These are phyloP conservation scores for Tetracladium maxilliforme DNA, from an alignment of 2,329 filamentous ascomycete genomes.

Conservation along the genomic window DNA sequence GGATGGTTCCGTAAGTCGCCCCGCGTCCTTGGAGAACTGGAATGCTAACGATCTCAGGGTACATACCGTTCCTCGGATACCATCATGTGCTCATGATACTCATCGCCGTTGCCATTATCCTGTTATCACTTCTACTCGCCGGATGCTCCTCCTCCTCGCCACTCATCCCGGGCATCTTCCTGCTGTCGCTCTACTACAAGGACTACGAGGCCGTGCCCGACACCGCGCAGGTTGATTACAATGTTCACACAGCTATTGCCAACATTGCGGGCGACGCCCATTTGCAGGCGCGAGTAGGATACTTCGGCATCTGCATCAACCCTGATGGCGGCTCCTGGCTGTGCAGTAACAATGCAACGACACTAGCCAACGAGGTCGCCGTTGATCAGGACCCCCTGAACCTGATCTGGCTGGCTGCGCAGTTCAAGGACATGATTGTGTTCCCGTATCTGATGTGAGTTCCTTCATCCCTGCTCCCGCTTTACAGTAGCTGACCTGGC, in stretches of 20 bases:
- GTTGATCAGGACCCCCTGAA: conserved; percentile 94
- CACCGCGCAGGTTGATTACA: conserved; percentile 81
- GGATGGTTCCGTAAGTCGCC: no score
- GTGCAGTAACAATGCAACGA: conserved; percentile 93
- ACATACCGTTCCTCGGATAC: conserved; percentile 55
- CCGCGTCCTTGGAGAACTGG: no score
- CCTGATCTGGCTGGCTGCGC: conserved; percentile 88
- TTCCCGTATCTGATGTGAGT: conserved; percentile 91
- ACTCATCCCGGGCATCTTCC: conserved; percentile 87
- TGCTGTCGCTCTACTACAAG: conserved; percentile 90
- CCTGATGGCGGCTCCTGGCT: conserved; percentile 82
- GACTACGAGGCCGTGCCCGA: conserved; percentile 69
- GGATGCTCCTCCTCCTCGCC: conserved; percentile 96
- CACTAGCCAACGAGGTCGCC: conserved; percentile 74
- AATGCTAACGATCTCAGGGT: conserved; percentile 29
- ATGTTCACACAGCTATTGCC: conserved; percentile 68
- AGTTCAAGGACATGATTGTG: conserved; percentile 97
- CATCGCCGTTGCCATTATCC: conserved; percentile 83
- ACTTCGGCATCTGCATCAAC: conserved; percentile 95
- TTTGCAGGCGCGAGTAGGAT: conserved; percentile 85
- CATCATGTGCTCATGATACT: conserved; percentile 94
- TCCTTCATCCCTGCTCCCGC: conserved; percentile 1
- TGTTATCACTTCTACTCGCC: conserved; percentile 79
- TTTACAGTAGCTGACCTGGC: conserved; percentile 4
- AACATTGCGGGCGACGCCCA: conserved; percentile 79